Evolutionary conservation across 371 early-diverging fungal species (phyloP), one percentile per base, ranked within the genome.

Genomic region (Haplosporangium sp.): DNA sequence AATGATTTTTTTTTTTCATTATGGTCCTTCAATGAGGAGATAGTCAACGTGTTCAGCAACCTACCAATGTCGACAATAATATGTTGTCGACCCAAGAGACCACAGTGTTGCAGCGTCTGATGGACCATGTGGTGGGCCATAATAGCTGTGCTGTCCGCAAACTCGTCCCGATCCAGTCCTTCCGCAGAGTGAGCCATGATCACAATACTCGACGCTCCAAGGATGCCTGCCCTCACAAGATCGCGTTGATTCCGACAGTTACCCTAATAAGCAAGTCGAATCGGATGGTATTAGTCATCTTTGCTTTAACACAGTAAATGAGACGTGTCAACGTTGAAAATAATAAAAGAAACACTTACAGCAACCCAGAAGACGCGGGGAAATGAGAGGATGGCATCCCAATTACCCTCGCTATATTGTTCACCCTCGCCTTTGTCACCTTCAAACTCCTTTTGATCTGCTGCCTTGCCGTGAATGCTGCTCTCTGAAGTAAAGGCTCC

Each of bases 191-290:
- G 72, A 71, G 87, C 85, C 86, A 89, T 87, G 9, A 89, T 81
- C 36, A 89, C 89, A 10, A 89, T 86, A 58, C 85, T 86, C 2
- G 84, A 83, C n/a, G 89, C 89, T 21, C 82, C 72, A 50, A 83
- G 80, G 6, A 87, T 83, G 13, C 89, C 89, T 0, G 89, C 89
- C 41, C 85, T 79, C 5, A 87, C 74, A 7, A 89, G 68, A 63
- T 89, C 89, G 61, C 87, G 86, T 14, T 87, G 87, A 12, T 85
- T 82, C 23, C 87, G 83, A 58, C 87, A 87, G 51, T 86, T 82
- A 13, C 89, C 89, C 86, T 87, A 55, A 2, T 4, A 29, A 29
- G 29, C 29, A 29, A 29, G 29, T 29, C 29, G 29, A 29, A 29
- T 29, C 29, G 1, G 4, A 29, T 29, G 29, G 29, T 29, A 29